Percentiles rank a stretch among this genome's conserved stretches.
These are phyloP conservation scores for Erigeron philadelphicus DNA, from an alignment of 140 eudicot genomes.

Conservation along the genomic window DNA sequence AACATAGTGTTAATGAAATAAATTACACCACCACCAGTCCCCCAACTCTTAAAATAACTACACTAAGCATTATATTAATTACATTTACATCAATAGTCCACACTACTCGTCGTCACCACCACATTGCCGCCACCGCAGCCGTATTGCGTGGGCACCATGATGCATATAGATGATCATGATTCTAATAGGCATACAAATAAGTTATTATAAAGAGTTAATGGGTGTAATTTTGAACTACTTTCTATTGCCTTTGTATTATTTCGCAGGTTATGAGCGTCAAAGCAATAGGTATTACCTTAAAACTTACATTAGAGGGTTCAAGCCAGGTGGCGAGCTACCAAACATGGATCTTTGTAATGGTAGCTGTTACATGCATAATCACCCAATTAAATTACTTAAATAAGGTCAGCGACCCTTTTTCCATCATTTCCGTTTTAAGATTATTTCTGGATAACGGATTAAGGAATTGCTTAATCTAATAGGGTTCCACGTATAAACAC, in stretches of 20 bases:
- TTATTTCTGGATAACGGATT: not conserved
- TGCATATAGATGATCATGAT: not conserved
- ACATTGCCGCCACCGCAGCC: too few relatives aligned
- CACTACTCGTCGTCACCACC: too few relatives aligned
- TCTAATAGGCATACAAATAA: not conserved
- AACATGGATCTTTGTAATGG: constrained; percentile 87
- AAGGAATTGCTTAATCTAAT: not conserved
- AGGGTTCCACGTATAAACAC: not conserved
- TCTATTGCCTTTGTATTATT: constrained; percentile 2
- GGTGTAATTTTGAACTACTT: constrained; percentile 28
- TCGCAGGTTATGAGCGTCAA: constrained; percentile 93
- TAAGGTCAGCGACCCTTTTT: constrained; percentile 45
- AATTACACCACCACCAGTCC: too few relatives aligned
- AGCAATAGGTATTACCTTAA: constrained; percentile 89
- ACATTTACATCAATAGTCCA: too few relatives aligned
- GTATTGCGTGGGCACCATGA: too few relatives aligned
- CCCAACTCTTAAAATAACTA: too few relatives aligned
- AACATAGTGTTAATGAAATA: too few relatives aligned
- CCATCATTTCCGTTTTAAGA: not conserved
- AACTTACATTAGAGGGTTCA: constrained; percentile 85
- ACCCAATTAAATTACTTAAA: constrained; percentile 82
- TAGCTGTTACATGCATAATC: constrained; percentile 66
- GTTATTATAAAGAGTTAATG: not conserved
- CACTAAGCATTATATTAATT: too few relatives aligned
- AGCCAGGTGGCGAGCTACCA: constrained; percentile 72